Evolutionary conservation across 805 yeast genomes (phyloP).

Genomic region (Maudiozyma bulderi): DNA sequence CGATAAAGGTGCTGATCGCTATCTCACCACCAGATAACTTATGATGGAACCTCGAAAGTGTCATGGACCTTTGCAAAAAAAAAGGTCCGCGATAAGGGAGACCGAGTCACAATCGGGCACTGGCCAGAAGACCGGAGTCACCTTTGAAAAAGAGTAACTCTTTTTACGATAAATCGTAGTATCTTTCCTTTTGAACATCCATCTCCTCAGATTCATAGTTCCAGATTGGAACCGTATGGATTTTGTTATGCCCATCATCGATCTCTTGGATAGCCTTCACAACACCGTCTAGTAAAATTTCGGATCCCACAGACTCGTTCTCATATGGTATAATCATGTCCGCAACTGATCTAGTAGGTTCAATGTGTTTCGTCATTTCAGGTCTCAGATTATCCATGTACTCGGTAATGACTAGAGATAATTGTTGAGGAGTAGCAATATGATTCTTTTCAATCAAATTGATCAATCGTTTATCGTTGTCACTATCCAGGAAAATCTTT

Average conservation of each 20-base stretch:
- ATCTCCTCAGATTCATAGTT: slow-evolving; percentile 24
- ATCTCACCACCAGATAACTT: too few relatives aligned
- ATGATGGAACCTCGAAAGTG: too few relatives aligned
- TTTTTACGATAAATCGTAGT: slow-evolving; percentile 19
- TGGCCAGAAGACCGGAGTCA: not conserved
- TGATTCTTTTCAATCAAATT: slow-evolving; percentile 46
- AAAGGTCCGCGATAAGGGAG: not conserved
- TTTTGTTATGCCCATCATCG: slow-evolving; percentile 3
- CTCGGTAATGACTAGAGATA: slow-evolving; percentile 18
- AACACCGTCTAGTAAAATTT: slow-evolving; percentile 26
- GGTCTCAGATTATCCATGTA: slow-evolving; percentile 24
- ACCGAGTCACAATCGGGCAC: not conserved
- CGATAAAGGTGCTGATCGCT: too few relatives aligned
- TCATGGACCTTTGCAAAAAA: not conserved
- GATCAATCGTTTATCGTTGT: slow-evolving; percentile 75
- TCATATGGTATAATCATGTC: slow-evolving; percentile 26
- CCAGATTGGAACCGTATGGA: slow-evolving; percentile 12
- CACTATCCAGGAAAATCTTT: slow-evolving; percentile 71
- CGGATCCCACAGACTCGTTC: slow-evolving; percentile 21
- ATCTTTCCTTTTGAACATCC: slow-evolving; percentile 26
- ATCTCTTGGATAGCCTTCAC: slow-evolving; percentile 21
- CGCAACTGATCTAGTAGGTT: slow-evolving; percentile 24
- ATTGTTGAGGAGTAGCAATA: slow-evolving; percentile 9
- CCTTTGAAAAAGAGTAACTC: not conserved
- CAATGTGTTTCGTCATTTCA: slow-evolving; percentile 25